Evolutionary conservation across 129 eudicot species (phyloP), one percentile per base, ranked within the genome.

Genomic region (Saussurea involucrata): DNA sequence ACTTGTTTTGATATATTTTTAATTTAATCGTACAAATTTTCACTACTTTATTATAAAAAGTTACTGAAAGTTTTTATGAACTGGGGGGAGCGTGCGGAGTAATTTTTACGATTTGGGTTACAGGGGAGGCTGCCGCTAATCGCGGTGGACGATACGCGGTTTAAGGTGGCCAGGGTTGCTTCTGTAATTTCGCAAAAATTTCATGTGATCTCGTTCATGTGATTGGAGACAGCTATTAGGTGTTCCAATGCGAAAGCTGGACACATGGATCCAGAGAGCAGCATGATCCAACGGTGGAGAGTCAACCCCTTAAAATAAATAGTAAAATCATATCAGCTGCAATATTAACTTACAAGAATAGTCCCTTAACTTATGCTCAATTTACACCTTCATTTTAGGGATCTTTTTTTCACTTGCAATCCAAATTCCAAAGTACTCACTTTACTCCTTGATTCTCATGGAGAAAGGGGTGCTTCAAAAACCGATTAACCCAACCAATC

Each of bases 131-230:
- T n/a, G 78, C 74, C 83, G 68, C 75, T 37, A 80, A 74, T 80
- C 66, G 74, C 76, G 80, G 80, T 80, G 74, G 49, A 55, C 13
- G 55, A 67, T 71, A 74, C 84, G 71, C 84, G 75, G 70, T 74
- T 80, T 80, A 67, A 74, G 80, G 76, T 68, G 37, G 37, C 22
- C 24, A 36, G 44, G 84, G 71, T 21, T 74, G 60, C 6, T 25
- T 67, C 61, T 13, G 80, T 74, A 74, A 67, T 53, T 66, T 68
- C 0, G 17, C 49, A 49, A 24, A 15, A 2, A 29, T 29, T 6
- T 66, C 84, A 80, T 74, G 84, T 80, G 84, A 74, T 34, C 32
- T 55, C 22, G 13, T 73, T 73, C 75, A 80, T 80, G 84, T 80
- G 73, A 66, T 53, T 66, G 75, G 69, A 40, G 31, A 73, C 83